Evolutionary conservation across 305 asterid species (phyloP), one percentile per base, ranked within the genome.

Genomic region (Fraxinus velutina): DNA sequence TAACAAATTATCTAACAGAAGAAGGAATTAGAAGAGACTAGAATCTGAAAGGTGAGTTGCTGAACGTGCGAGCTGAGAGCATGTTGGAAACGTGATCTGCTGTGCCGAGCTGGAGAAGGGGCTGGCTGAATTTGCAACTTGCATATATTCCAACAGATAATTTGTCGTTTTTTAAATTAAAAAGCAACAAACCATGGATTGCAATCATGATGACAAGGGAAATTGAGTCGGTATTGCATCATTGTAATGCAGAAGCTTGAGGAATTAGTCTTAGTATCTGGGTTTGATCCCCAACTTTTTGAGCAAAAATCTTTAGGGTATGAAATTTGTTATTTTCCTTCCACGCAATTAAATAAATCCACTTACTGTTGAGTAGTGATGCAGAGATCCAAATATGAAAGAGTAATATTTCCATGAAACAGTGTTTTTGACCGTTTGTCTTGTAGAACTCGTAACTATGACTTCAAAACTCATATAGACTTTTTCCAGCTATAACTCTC

Each of bases 241-340:
- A 32, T 32, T 32, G 34, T 32, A 32, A 32, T 32, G 34, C 34
- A 32, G 15, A 62, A 30, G 81, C 55, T 74, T 37, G 24, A 24
- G 64, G 66, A 39, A 77, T 42, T 70, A 27, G 34, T 44, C 32
- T 44, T 32, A 42, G 68, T 77, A 44, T 68, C 19, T 39, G 52
- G 52, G 27, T 39, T 19, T 80, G 55, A 80, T 78, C 24, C n/a
- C 75, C 36, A 64, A 17, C 79, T 55, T n/a, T 55, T 55, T 47
- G 34, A 17, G 13, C 44, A 34, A 39, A 30, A 36, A 27, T 73
- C 19, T 44, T 66, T 44, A 52, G 5, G 37, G 29, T 15, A 47
- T 76, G 27, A 9, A 75, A 1, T 47, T 22, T 36, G 39, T 1
- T 42, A 32, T 33, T 73, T 66, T 50, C 47, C 12, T 37, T 82